A percentile compares a stretch with the other conserved stretches of the same genome.
Evolutionary conservation across 2,329 filamentous ascomycete genomes (phyloP).

Genomic region (Scedosporium boydii): DNA sequence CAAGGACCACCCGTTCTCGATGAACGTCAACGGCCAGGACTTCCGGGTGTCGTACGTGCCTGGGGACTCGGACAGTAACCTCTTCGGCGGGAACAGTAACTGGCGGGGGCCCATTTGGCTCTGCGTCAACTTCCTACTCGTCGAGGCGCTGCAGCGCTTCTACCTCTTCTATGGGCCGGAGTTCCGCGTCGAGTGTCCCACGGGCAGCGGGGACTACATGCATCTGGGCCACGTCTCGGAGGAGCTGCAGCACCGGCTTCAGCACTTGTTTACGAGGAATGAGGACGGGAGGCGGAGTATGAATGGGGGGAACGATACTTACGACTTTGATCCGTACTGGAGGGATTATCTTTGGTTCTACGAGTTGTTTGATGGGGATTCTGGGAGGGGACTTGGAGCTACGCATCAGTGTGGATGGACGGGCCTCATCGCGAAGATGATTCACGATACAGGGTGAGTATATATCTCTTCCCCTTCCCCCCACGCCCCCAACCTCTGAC

Average conservation of each 20-base stretch:
- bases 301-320: conserved; percentile 72
- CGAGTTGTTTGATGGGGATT: conserved; percentile 94
- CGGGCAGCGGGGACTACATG: conserved; percentile 77
- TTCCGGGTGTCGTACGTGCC: conserved; percentile 86
- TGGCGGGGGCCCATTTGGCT: conserved; percentile 96
- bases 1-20: conserved; percentile 80
- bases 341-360: conserved; percentile 91
- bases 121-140: conserved; percentile 87
- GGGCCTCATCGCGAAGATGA: conserved; percentile 89
- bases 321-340: conserved; percentile 91
- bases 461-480: neutral
- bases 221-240: conserved; percentile 91
- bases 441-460: conserved; percentile 89
- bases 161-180: conserved; percentile 90
- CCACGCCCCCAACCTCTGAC: neutral
- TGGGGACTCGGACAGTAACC: conserved; percentile 89
- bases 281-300: conserved; percentile 82
- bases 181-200: conserved; percentile 82
- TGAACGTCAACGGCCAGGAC: conserved; percentile 88
- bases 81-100: conserved; percentile 96
- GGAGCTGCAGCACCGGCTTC: conserved; percentile 87
- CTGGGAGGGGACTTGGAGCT: conserved; percentile 78
- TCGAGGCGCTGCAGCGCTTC: conserved; percentile 90
- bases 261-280: conserved; percentile 79
- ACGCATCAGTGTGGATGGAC: conserved; percentile 97